Percentiles rank a stretch among this genome's conserved stretches.
These are phyloP conservation scores for Fusarium sp. DNA, from an alignment of 2,329 filamentous ascomycete genomes.

Conservation along the genomic window DNA sequence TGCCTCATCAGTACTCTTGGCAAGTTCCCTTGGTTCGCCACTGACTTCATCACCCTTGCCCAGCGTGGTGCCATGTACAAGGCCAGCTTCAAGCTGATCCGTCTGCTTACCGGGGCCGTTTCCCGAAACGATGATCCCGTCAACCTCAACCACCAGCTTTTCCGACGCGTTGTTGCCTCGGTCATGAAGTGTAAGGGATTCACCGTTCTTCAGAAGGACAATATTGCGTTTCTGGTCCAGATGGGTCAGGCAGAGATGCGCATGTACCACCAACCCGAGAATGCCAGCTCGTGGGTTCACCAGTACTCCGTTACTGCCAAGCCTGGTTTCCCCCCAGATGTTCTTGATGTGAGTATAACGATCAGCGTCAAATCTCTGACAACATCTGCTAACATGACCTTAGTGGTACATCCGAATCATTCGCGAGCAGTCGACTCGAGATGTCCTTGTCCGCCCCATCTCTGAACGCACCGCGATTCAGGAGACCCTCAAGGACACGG, in stretches of 20 bases:
- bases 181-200: slow-evolving; percentile 71
- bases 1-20: slow-evolving; percentile 72
- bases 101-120: slow-evolving; percentile 58
- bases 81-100: slow-evolving; percentile 62
- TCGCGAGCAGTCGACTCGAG: slow-evolving; percentile 62
- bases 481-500: slow-evolving; percentile 48
- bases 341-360: slow-evolving; percentile 63
- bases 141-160: slow-evolving; percentile 65
- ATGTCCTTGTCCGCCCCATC: slow-evolving; percentile 55
- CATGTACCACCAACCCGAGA: slow-evolving; percentile 61
- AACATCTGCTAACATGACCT: slow-evolving; percentile 24
- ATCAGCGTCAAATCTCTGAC: not conserved
- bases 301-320: slow-evolving; percentile 65
- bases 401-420: slow-evolving; percentile 70
- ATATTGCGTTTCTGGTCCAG: slow-evolving; percentile 60
- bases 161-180: slow-evolving; percentile 64
- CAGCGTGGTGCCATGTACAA: slow-evolving; percentile 67
- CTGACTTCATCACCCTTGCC: slow-evolving; percentile 67
- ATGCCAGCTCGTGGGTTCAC: slow-evolving; percentile 63
- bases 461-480: slow-evolving; percentile 56
- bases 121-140: slow-evolving; percentile 53
- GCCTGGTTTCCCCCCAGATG: slow-evolving; percentile 60
- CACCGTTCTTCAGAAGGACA: slow-evolving; percentile 70
- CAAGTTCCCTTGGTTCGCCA: slow-evolving; percentile 73
- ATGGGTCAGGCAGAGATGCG: slow-evolving; percentile 51